Evolutionary conservation across 2,329 filamentous ascomycete genomes (phyloP), one percentile per base, ranked within the genome.

Genomic region (Fusarium goolgardi): DNA sequence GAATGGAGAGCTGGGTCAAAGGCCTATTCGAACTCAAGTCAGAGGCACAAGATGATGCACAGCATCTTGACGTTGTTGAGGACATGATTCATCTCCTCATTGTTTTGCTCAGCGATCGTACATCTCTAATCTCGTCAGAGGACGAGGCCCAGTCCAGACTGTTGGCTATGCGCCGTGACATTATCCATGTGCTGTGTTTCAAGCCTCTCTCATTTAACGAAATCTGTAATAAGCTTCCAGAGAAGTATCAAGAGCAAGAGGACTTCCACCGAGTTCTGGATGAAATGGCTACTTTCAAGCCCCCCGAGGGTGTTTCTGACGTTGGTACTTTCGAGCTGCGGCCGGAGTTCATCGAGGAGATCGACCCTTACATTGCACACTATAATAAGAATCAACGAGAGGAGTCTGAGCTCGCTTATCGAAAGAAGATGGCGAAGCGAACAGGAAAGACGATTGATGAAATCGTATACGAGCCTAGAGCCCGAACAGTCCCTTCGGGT

Each of bases 301-400:
- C 93, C 12, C 96, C 96, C 0, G 96, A 99, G 78, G 96, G 95
- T 7, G 81, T 98, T 32, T 93, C 92, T 6, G 96, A 99, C 76
- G 92, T 94, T 18, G 96, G 96, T 59, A 97, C 93, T 0, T 99
- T 99, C 74, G 94, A 97, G 78, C 83, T 99, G 52, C 96, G 94
- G 75, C 88, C 91, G 6, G 88, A 97, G 63, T 96, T 90, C 72
- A 86, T 97, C 39, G 91, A 95, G 71, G 87, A 96, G 46, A 89
- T 99, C 51, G 96, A 99, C 76, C 96, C 96, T 1, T 99, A 97
- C 77, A 96, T 94, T 74, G 92, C 94, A 9, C 94, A 98, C 75
- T 99, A 97, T 78, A 96, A 90, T 74, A 97, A 97, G 76, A 99
- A 99, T 74, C 95, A 98, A 78, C 88, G 96, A 51, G 96, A 99